phyloP scores from a whole-genome alignment of 176 grass and related monocot genomes.

The Musa schizocarpa region DNA sequence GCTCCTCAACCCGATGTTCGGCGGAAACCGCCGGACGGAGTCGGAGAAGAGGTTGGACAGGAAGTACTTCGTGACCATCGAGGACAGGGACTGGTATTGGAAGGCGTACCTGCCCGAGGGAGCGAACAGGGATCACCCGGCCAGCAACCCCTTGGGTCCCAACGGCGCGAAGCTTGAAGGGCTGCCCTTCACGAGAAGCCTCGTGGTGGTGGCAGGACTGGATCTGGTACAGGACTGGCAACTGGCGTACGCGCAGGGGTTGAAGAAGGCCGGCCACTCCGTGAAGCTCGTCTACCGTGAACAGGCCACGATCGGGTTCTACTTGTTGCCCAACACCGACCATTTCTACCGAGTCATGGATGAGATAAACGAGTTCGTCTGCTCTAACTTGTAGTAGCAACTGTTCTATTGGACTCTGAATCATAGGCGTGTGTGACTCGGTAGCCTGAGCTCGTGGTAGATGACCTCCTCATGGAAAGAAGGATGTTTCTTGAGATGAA shows the following conservation, averaged over 20 bases:
- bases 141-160: constrained; percentile 88
- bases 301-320: constrained; percentile 84
- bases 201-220: constrained; percentile 80
- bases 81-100: constrained; percentile 99
- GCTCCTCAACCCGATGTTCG: constrained; percentile 95
- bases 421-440: neutral
- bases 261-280: constrained; percentile 49
- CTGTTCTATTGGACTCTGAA: constrained; percentile 13
- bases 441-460: neutral
- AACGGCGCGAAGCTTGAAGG: constrained; percentile 41
- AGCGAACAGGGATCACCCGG: constrained; percentile 73
- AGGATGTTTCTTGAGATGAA: neutral
- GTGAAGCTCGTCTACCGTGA: constrained; percentile 80
- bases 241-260: constrained; percentile 61
- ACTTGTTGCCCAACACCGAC: constrained; percentile 79
- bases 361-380: constrained; percentile 80
- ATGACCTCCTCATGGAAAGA: neutral
- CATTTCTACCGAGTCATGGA: constrained; percentile 96
- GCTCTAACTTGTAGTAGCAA: constrained; percentile 61
- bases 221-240: constrained; percentile 89
- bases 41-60: constrained; percentile 80
- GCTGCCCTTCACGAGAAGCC: constrained; percentile 75
- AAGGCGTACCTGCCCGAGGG: constrained; percentile 90
- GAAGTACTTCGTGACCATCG: constrained; percentile 94
- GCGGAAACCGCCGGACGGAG: constrained; percentile 53